These are phyloP conservation scores for Colletotrichum siamense DNA, from an alignment of 2,329 filamentous ascomycete species.

Conservation along the genomic window DNA sequence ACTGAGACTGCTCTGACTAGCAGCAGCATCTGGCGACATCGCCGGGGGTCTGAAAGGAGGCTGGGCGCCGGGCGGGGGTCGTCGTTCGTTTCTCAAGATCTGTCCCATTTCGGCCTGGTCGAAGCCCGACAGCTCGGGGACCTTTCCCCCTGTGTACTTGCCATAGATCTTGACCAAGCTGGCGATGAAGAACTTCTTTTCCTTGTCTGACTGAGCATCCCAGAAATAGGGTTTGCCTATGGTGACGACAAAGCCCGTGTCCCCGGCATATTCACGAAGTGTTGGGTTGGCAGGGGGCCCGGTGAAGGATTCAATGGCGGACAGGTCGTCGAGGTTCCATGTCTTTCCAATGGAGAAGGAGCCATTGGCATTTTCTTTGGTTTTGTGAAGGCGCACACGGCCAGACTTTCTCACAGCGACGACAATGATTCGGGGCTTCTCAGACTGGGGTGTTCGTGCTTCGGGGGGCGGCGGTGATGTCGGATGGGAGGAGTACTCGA, in stretches of 20 bases:
- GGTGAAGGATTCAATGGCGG: slow-evolving; percentile 79
- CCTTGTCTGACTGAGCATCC: slow-evolving; percentile 91
- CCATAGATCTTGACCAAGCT: slow-evolving; percentile 95
- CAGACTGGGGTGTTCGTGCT: slow-evolving; percentile 70
- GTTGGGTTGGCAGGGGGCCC: slow-evolving; percentile 61
- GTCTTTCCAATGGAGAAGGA: slow-evolving; percentile 98
- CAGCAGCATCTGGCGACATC: slow-evolving; percentile 12
- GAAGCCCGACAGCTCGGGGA: slow-evolving; percentile 83
- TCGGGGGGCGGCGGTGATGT: slow-evolving; percentile 84
- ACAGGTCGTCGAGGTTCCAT: slow-evolving; percentile 93
- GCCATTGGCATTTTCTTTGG: slow-evolving; percentile 91
- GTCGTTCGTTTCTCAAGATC: slow-evolving; percentile 66
- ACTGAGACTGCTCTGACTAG: slow-evolving; percentile 25
- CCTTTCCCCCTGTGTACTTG: slow-evolving; percentile 90
- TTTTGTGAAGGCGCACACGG: slow-evolving; percentile 94
- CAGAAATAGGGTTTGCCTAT: slow-evolving; percentile 97
- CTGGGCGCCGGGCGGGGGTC: slow-evolving; percentile 32
- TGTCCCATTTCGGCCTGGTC: slow-evolving; percentile 79
- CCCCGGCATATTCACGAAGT: slow-evolving; percentile 79
- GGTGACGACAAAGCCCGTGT: slow-evolving; percentile 84
- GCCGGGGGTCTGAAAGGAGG: slow-evolving; percentile 6
- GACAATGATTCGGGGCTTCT: slow-evolving; percentile 91
- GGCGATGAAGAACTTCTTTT: slow-evolving; percentile 98
- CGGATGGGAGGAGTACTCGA: slow-evolving; percentile 84
- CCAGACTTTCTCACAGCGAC: slow-evolving; percentile 93